Evolutionary conservation across 1,284 basidiomycete species (phyloP), one percentile per base, ranked within the genome.

Genomic region (Ustilago sp.): DNA sequence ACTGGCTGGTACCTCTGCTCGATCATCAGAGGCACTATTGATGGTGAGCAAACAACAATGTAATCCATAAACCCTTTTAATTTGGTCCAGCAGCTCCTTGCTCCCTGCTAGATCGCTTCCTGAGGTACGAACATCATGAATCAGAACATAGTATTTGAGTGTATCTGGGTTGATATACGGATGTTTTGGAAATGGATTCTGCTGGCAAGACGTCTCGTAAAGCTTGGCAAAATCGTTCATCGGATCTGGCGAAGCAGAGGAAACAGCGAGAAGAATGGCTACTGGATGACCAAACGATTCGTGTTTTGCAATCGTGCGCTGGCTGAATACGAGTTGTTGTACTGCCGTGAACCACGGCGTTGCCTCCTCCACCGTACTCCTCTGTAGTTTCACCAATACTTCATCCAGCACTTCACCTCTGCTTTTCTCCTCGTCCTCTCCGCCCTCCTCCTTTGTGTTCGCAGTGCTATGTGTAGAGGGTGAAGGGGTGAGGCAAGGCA

Each of bases 191-290:
- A 82, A 84, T 3, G 79, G 71, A 31, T 69, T 55, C 3, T 69
- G 8, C 17, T 76, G 68, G 2, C 72, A 60, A 19, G 80, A 67
- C 8, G 59, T 54, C 45, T 83, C 82, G 66, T 83, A 84, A 7
- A 85, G 79, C 32, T 63, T 68, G 15, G 83, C 81, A 59, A 85
- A 81, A 34, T 79, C 83, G 67, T 84, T 83, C 79, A 85, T 77
- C 7, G 84, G 83, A 60, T 85, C 83, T 0, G 82, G 70, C 8
- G 74, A 77, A 15, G 63, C 60, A 6, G 78, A 74, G 1, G 83
- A 83, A 3, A 84, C 82, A 13, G 76, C 82, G 7, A 85, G 51
- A 5, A 85, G 62, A 13, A 81, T 66, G 36, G 66, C 59, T 35
- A 77, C 45, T 12, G 75, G 72, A 74, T 80, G 73, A 8, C 80